Base-by-base conservation (phyloP, 2,329 filamentous ascomycete genomes). In the Ascochyta rabiei region DNA sequence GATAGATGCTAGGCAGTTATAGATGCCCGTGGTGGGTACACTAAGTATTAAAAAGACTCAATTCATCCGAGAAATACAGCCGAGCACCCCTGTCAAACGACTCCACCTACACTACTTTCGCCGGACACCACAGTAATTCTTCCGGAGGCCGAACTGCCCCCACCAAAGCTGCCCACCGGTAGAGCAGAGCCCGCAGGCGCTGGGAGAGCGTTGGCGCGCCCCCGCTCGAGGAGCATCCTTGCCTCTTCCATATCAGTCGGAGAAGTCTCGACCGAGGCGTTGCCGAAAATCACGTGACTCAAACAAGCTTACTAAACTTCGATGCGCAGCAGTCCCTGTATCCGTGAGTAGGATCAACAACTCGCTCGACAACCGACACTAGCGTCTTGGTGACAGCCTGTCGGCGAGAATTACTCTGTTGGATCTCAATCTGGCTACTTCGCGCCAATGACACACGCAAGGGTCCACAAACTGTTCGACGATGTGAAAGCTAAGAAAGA, bases 341-440 rank as follows among this genome's bases (percentile, higher is more conserved):
- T n/a, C n/a, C n/a, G n/a, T n/a, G n/a, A n/a, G n/a, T 49, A 48
- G 56, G 59, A 60, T 62, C 62, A 60, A 40, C 37, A 37, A 23
- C 23, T 26, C 53, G 62, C 56, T 60, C 60, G 59, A 44, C 41
- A 35, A 16, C 47, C 39, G 48, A 13, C 30, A 28, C 53, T 52
- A 56, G 48, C 30, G 48, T 19, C 33, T 46, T 9, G 47, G 40
- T 26, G 21, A 2, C 48, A 31, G 42, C 9, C n/a, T 8, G 47
- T 61, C 70, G 70, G 69, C 63, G 66, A 66, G 47, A 71, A 66
- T 71, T 73, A 40, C 70, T 56, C 15, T 43, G 26, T 63, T 59
- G 28, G 56, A 58, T 28, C 35, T 19, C 33, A 30, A 43, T 46
- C 44, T 51, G 63, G 59, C 52, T 24, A 34, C 41, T 38, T 56